Evolutionary conservation across 768 basidiomycete genomes (phyloP), one percentile per base, ranked within the genome.

Genomic region (Psilocybe sp.): DNA sequence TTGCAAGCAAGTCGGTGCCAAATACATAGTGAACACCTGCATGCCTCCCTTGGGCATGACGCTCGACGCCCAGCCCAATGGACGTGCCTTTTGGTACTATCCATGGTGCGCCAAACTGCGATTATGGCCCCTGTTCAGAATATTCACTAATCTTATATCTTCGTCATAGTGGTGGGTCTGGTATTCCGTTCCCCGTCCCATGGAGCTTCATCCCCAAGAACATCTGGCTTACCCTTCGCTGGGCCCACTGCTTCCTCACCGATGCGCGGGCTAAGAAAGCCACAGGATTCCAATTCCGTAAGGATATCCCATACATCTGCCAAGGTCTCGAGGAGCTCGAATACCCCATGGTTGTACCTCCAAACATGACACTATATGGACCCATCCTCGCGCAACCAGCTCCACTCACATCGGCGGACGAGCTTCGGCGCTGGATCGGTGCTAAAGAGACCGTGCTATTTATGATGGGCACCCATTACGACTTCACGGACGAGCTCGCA

Each of bases 11-110:
- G 43, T 44, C 15, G 43, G 35, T 12, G 43, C 43, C 15, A 44
- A 44, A 13, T 44, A 44, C 43, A 44, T 44, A 13, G 43, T 44
- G 9, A 44, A 44, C n/a, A 44, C 43, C 9, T 44, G 43, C 20
- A 44, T 44, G 43, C 43, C 43, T 11, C 43, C 43, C n/a, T 13
- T 44, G 18, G 43, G 43, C 16, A 44, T 44, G 43, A 34, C 43
- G 10, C 43, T 44, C 43, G 43, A 44, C 43, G 32, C 43, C 9
- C 43, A 44, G 13, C 43, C 43, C 31, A 44, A 34, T 10, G 43
- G 43, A 4, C 43, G 43, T 34, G 43, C 43, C 12, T 44, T 44
- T 19, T 44, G 43, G 43, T 44, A 44, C 19, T 44, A 44, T 18
- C 43, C 43, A 4, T 44, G 43, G 43, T 44, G 16, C 32, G 31